Evolutionary conservation across 2,329 filamentous ascomycete genomes (phyloP), one percentile per base, ranked within the genome.

Genomic region (Fusarium redolens): DNA sequence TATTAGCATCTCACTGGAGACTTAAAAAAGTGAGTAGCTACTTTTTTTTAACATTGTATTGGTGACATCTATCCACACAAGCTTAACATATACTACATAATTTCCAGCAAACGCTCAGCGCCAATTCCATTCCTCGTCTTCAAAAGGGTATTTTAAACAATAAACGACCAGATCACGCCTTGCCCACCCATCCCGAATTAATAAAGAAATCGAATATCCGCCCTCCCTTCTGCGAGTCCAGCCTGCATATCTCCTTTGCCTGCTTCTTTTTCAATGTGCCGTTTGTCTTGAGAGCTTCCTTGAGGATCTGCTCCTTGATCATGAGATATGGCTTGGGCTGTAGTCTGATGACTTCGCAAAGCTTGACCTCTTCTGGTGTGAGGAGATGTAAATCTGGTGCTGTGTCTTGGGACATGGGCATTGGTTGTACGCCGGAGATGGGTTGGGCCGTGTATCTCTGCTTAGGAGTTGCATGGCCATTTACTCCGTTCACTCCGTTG

Each of bases 141-240:
- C 47, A 50, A 75, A 62, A 74, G 75, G 76, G 76, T 78, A 78
- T 78, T 69, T 67, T 67, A 68, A 61, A 72, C 50, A 68, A 25
- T 47, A 70, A 69, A 65, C 65, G 71, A 65, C 58, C 60, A 55
- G 44, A 61, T 80, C 71, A 97, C 31, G 92, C 93, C 85, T 97
- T 96, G 37, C 91, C 92, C 68, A 98, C 92, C 95, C 96, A 98
- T 5, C 96, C 96, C 62, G 91, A 92, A 79, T 95, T 93, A 71
- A 97, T 93, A 84, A 98, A 95, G 80, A 98, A 98, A 81, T 98
- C 96, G 82, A 96, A 98, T 65, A 98, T 90, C 73, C 94, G 89
- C 22, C 92, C 92, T 1, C 93, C 92, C 81, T 98, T 98, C 72
- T 93, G 92, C 14, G 91, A 89, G 78, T 98, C 96, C 58, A 98